Evolutionary conservation across 176 grass and related monocot genomes (phyloP).

Genomic region (Poa pratensis): DNA sequence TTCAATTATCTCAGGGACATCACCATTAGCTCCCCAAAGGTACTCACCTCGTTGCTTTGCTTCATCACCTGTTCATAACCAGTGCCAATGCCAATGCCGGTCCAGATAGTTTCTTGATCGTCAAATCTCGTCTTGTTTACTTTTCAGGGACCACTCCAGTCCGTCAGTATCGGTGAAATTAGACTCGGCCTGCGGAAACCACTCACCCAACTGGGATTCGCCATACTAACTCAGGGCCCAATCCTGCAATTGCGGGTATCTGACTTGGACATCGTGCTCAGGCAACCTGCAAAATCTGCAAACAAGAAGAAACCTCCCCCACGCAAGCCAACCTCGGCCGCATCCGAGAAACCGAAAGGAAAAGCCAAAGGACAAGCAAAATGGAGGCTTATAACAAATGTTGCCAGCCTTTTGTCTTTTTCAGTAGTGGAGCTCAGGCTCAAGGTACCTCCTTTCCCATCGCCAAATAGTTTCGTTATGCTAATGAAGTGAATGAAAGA

Average conservation of each 20-base stretch:
- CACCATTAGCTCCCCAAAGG: conserved; percentile 70
- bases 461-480: not conserved
- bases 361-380: conserved; percentile 54
- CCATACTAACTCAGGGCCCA: conserved; percentile 53
- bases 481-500: conserved; percentile 29
- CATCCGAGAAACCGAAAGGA: conserved; percentile 51
- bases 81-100: not conserved
- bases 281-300: conserved; percentile 56
- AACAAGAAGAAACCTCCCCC: conserved; percentile 66
- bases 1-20: conserved; percentile 76
- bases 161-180: conserved; percentile 74
- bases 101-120: not conserved
- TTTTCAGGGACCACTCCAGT: conserved; percentile 80
- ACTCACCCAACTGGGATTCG: conserved; percentile 55
- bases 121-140: not conserved
- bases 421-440: conserved; percentile 72
- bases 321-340: conserved; percentile 52
- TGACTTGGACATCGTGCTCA: conserved; percentile 76
- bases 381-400: conserved; percentile 67
- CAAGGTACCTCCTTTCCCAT: conserved; percentile 61
- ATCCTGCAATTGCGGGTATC: conserved; percentile 74
- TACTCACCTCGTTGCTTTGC: not conserved
- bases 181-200: conserved; percentile 64
- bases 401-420: conserved; percentile 65
- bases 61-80: conserved; percentile 9